phyloP scores from a whole-genome alignment of 164 flowering plant species.

The Tinospora cordifolia region DNA sequence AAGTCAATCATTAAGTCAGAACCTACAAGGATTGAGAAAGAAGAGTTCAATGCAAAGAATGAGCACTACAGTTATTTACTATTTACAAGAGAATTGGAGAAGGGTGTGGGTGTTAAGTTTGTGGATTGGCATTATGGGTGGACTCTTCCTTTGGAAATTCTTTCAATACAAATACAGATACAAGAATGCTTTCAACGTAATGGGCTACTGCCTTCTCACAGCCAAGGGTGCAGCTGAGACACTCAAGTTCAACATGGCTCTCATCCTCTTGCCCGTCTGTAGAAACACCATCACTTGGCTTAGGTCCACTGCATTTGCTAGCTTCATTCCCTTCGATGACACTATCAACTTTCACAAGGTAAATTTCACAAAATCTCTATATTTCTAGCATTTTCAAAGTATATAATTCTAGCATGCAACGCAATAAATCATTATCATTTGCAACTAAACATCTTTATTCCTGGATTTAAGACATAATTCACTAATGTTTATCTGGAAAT shows the following conservation, averaged over 20 bases:
- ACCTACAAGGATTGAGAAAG: slow-evolving; percentile 67
- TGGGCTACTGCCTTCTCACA: slow-evolving; percentile 89
- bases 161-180: slow-evolving; percentile 68
- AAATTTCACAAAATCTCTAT: slow-evolving; percentile 1
- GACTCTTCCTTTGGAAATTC: slow-evolving; percentile 83
- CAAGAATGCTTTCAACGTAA: slow-evolving; percentile 54
- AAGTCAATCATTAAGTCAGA: slow-evolving; percentile 96
- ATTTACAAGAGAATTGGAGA: slow-evolving; percentile 78
- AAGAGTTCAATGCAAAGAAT: slow-evolving; percentile 39
- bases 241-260: slow-evolving; percentile 92
- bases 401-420: too few species aligned
- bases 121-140: slow-evolving; percentile 71
- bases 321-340: slow-evolving; percentile 78
- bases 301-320: slow-evolving; percentile 59
- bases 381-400: too few species aligned
- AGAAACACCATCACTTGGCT: slow-evolving; percentile 95
- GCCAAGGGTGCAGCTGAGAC: slow-evolving; percentile 99
- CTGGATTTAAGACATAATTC: too few species aligned
- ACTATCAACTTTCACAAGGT: slow-evolving; percentile 99
- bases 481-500: not conserved
- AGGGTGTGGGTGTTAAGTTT: slow-evolving; percentile 73
- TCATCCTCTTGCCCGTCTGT: slow-evolving; percentile 84
- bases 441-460: too few species aligned
- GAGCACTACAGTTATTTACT: slow-evolving; percentile 45
- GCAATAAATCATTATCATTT: too few species aligned